phyloP scores from a whole-genome alignment of 176 grass and related monocot genomes.

The Tillandsia fasciculata region DNA sequence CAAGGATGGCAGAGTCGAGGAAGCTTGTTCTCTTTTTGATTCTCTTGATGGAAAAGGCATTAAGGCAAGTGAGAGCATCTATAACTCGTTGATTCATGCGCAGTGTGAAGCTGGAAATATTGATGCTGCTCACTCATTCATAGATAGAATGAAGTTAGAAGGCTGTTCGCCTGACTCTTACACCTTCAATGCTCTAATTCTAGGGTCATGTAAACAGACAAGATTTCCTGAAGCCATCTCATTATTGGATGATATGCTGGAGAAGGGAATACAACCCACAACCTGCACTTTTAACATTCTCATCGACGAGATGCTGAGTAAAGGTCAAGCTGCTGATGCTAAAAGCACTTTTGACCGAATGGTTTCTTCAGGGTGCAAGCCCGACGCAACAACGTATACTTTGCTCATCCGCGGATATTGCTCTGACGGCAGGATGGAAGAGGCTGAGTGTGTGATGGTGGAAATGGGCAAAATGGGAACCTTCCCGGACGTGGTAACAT shows the following conservation, averaged over 20 bases:
- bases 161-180: conserved; percentile 13
- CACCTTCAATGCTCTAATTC: conserved; percentile 21
- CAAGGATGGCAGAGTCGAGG: conserved; percentile 5
- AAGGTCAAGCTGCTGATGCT: conserved; percentile 2
- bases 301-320: conserved; percentile 17
- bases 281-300: conserved; percentile 13
- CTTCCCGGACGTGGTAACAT: conserved; percentile 12
- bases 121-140: conserved; percentile 13
- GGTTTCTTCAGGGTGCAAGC: conserved; percentile 9
- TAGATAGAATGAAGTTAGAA: conserved; percentile 18
- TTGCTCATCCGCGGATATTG: conserved; percentile 5
- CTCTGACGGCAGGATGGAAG: conserved; percentile 8
- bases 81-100: conserved; percentile 21
- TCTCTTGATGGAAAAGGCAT: conserved; percentile 5
- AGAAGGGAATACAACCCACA: conserved; percentile 14
- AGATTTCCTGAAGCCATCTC: conserved; percentile 7
- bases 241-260: conserved; percentile 28
- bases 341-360: conserved; percentile 5
- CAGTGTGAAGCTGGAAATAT: conserved; percentile 26
- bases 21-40: conserved; percentile 11
- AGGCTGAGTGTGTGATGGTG: conserved; percentile 10
- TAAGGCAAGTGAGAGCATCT: conserved; percentile 9
- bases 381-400: conserved; percentile 20
- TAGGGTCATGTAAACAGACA: conserved; percentile 20
- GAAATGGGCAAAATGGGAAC: conserved; percentile 11